A percentile compares a stretch with the other conserved stretches of the same genome.
Conservation (phyloP, 164 flowering plant species). For the Magnolia sinica region DNA sequence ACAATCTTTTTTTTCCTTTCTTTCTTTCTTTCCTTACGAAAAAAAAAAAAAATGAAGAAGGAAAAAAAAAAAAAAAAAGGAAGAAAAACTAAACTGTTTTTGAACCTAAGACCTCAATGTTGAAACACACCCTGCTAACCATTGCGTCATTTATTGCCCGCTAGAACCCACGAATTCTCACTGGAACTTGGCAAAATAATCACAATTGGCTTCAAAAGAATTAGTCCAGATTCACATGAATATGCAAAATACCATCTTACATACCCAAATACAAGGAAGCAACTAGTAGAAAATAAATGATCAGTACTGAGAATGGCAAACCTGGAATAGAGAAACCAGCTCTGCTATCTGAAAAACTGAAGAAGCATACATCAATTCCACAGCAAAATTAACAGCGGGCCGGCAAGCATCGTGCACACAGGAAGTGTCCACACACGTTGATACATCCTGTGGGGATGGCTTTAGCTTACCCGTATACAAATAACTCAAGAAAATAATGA, state of each 20-base stretch:
- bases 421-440: slow-evolving; percentile 56
- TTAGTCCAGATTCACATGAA: neutral
- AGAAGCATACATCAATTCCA: slow-evolving; percentile 69
- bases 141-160: too few relatives aligned
- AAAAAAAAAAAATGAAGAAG: too few relatives aligned
- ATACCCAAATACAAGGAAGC: neutral
- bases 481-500: slow-evolving; percentile 52
- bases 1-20: too few relatives aligned
- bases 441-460: slow-evolving; percentile 53
- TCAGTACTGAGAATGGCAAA: slow-evolving; percentile 17
- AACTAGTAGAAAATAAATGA: neutral
- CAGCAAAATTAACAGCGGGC: slow-evolving; percentile 59
- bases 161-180: too few relatives aligned
- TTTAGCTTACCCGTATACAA: slow-evolving; percentile 66
- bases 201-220: too few relatives aligned
- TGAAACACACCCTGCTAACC: too few relatives aligned
- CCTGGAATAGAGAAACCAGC: slow-evolving; percentile 67
- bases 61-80: too few relatives aligned
- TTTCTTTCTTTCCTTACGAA: too few relatives aligned
- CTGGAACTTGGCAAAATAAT: too few relatives aligned
- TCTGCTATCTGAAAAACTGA: slow-evolving; percentile 58
- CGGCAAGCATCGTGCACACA: slow-evolving; percentile 69
- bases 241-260: neutral
- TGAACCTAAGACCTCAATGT: too few relatives aligned
- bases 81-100: too few relatives aligned